phyloP scores from a whole-genome alignment of 140 eudicot species.

The Stevia rebaudiana region DNA sequence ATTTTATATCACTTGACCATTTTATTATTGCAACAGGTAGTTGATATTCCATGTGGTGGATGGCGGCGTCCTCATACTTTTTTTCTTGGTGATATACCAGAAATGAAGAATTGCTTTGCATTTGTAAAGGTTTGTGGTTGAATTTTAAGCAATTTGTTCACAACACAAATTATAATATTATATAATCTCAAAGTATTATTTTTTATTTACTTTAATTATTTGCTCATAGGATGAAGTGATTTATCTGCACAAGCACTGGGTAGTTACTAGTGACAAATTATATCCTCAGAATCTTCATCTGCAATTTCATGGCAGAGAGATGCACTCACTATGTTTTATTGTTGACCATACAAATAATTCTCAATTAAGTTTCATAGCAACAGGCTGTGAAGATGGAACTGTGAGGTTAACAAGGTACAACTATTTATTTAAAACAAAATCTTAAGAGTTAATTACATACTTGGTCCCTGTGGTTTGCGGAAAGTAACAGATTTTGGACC shows the following conservation, averaged over 20 bases:
- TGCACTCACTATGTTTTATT: slow-evolving; percentile 73
- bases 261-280: slow-evolving; percentile 44
- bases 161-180: neutral
- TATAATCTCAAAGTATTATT: neutral
- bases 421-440: neutral
- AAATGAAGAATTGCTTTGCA: slow-evolving; percentile 67
- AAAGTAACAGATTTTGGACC: no score
- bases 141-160: neutral
- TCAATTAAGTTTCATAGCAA: slow-evolving; percentile 55
- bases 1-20: slow-evolving; percentile 5
- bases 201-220: neutral
- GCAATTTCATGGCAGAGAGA: slow-evolving; percentile 96
- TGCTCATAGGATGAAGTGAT: slow-evolving; percentile 67
- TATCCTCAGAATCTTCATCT: slow-evolving; percentile 76
- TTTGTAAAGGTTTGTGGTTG: slow-evolving; percentile 67
- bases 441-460: no score
- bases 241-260: slow-evolving; percentile 59
- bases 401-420: slow-evolving; percentile 86
- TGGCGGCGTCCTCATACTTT: slow-evolving; percentile 97
- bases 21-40: slow-evolving; percentile 45
- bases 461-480: no score
- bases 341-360: slow-evolving; percentile 29
- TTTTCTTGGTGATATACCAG: slow-evolving; percentile 75
- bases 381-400: slow-evolving; percentile 98
- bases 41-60: slow-evolving; percentile 84